Base-by-base conservation (phyloP, 164 flowering plant genomes). In the Magnolia officinalis region DNA sequence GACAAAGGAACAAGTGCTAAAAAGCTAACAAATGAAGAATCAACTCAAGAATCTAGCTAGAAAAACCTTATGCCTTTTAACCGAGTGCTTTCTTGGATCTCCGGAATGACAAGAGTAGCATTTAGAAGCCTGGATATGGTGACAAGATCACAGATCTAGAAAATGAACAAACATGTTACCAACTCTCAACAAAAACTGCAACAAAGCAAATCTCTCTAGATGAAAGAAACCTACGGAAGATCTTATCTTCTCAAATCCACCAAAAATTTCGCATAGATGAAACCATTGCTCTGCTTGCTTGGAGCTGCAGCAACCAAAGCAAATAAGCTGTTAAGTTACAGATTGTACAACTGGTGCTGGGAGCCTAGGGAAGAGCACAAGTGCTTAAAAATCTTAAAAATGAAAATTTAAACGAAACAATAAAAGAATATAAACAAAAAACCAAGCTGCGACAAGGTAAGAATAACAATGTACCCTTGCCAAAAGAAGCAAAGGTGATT, bases 81-180 rank as follows among this genome's bases (percentile, higher is more conserved):
- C 58, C 88, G 91, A 78, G 83, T 80, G 83, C 85, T 89, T 82
- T 90, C 89, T 90, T 96, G 97, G 81, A 96, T 86, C 87, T 96
- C 99, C 72, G 99, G 99, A 84, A 94, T 84, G 81, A 96, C 91
- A 82, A 96, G 93, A 75, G 99, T 96, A 72, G 98, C 99, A 87
- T 96, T 96, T 76, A 96, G 87, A 84, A 96, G 96, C 89, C 98
- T 89, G 82, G 99, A 83, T 83, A 96, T 81, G 80, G 92, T 77
- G 76, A 96, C 99, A 84, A 94, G 91, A 88, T 96, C 99, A 87
- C 92, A 88, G 70, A 96, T 94, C 99, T 96, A 90, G 83, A 82
- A 86, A 83, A 83, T 83, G 74, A 80, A 77, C 80, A 87, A 77
- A 79, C 79, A 78, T 72, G 86, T 85, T 83, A 91, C 74, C 65